phyloP scores from a whole-genome alignment of 2,329 filamentous ascomycete species.

The Penicillium hesseltinei region DNA sequence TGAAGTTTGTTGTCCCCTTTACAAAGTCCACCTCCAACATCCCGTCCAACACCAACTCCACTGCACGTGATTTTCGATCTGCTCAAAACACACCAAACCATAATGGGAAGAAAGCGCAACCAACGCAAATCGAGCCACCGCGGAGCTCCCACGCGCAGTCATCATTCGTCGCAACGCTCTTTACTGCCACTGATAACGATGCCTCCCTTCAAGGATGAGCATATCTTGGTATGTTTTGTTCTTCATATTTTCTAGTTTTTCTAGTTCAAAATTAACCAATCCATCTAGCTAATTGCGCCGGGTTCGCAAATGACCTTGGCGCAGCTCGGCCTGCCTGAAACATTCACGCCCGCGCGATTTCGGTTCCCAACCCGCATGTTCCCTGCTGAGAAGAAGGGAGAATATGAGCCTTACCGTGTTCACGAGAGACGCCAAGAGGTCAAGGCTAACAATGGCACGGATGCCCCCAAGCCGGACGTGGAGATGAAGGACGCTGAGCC shows the following conservation, averaged over 20 bases:
- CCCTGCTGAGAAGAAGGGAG: constrained; percentile 68
- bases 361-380: constrained; percentile 95
- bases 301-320: constrained; percentile 88
- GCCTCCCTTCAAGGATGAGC: constrained; percentile 55
- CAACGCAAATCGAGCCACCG: constrained; percentile 17
- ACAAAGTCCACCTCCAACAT: too few species aligned
- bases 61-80: constrained; percentile 6
- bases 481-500: constrained; percentile 47
- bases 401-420: constrained; percentile 79
- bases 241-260: not conserved
- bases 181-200: constrained; percentile 32
- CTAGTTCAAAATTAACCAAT: not conserved
- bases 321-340: constrained; percentile 83
- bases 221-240: constrained; percentile 45
- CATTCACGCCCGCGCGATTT: constrained; percentile 83
- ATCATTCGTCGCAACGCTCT: constrained; percentile 11
- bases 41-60: not conserved
- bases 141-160: constrained; percentile 19
- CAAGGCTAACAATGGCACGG: constrained; percentile 28
- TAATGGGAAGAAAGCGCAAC: constrained; percentile 10
- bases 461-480: constrained; percentile 40
- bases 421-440: constrained; percentile 49
- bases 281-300: constrained; percentile 51
- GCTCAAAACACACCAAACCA: constrained; percentile 22
- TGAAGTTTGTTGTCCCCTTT: not conserved